Base-by-base conservation (phyloP, 2,329 filamentous ascomycete species). In the Claviceps sp. region DNA sequence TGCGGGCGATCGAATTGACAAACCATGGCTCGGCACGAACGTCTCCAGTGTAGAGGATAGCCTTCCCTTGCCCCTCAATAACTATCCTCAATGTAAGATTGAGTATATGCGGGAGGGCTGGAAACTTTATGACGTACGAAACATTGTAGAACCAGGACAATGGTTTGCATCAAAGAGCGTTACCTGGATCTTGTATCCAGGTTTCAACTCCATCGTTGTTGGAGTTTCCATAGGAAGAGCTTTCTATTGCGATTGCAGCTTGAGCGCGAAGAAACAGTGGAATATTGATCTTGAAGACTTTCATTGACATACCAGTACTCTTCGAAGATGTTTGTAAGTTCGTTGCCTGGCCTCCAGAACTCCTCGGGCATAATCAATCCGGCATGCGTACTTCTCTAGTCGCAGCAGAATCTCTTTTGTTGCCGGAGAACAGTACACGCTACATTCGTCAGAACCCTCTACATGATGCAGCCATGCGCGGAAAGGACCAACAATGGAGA, bases 101-200 rank as follows among this genome's bases (percentile, higher is more conserved):
- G 6, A 22, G 14, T 14, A 26, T 3, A 14, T 6, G 42, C 6
- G 20, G 14, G 8, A 20, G 23, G 16, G 9, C 23, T 22, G 5
- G 14, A 29, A 45, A 45, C 14, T 8, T 17, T 8, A 8, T 13
- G 2, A 64, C 76, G 57, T 63, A 80, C 78, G 71, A 62, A 96
- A 96, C 88, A 95, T 95, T 17, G 93, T 88, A 17, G 88, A 83
- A 0, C 91, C 90, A 0, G 85, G 78, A 60, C 91, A 97, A 63
- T 96, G 91, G 59, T 97, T 96, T 1, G 91, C 89, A 69, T 95
- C 85, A 49, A 96, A 79, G 0, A 96, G 72, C 0, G 89, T 96
- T 17, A 95, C 87, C 46, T 82, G 80, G 23, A 96, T 80, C n/a
- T 68, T 70, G 46, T 77, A 76, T 1, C 79, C 78, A 0, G 83